A percentile compares a stretch with the other conserved stretches of the same genome.
These are phyloP conservation scores for Candida sonorensis DNA, from an alignment of 805 yeast genomes.

Conservation along the genomic window DNA sequence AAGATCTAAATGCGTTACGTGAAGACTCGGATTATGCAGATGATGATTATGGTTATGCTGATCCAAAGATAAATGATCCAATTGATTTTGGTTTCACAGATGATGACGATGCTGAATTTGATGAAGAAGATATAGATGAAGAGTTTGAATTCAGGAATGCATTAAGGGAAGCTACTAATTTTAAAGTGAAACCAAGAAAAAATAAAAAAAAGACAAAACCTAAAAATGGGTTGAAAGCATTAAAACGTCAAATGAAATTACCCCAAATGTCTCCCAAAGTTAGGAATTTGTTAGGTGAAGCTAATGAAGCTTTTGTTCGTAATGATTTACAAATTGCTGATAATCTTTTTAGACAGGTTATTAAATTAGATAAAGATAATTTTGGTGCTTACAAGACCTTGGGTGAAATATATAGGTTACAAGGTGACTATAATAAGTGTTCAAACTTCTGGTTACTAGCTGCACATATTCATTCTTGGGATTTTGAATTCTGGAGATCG, in stretches of 20 bases:
- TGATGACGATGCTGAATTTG: constrained; percentile 22
- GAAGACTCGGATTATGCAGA: constrained; percentile 21
- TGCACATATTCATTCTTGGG: constrained; percentile 69
- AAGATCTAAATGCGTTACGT: constrained; percentile 20
- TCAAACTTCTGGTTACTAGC: constrained; percentile 79
- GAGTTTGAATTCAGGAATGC: constrained; percentile 52
- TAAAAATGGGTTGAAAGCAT: constrained; percentile 30
- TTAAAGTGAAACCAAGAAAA: constrained; percentile 40
- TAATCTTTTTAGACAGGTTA: constrained; percentile 56
- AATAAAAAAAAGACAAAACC: constrained; percentile 24
- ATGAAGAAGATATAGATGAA: constrained; percentile 33
- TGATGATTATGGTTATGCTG: constrained; percentile 16
- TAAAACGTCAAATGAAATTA: constrained; percentile 33
- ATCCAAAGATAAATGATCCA: too few relatives aligned
- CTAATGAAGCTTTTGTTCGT: constrained; percentile 73
- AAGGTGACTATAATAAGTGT: constrained; percentile 63
- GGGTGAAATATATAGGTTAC: constrained; percentile 73
- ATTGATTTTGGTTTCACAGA: constrained; percentile 25
- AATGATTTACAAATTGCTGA: constrained; percentile 56
- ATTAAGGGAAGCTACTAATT: constrained; percentile 60
- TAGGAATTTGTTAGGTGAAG: constrained; percentile 54
- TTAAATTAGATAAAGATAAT: constrained; percentile 69
- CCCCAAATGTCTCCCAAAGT: constrained; percentile 67
- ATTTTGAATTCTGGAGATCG: constrained; percentile 69
- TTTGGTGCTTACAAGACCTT: constrained; percentile 81